Percentiles rank a stretch among this genome's conserved stretches.
These are phyloP conservation scores for Chalara sp. DNA, from an alignment of 2,329 filamentous ascomycete species.

Conservation along the genomic window DNA sequence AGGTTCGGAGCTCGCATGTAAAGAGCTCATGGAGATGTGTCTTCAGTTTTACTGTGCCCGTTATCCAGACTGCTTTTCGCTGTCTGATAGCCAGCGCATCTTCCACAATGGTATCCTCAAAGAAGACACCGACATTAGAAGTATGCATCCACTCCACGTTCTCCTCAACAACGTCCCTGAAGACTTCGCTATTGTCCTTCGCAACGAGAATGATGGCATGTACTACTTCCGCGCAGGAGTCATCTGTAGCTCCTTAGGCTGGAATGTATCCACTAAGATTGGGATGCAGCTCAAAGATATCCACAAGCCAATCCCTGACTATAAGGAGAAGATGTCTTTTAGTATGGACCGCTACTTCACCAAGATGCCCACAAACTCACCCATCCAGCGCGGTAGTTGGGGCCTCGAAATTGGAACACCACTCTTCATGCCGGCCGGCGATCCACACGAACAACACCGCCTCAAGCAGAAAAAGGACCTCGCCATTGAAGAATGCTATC, in stretches of 20 bases:
- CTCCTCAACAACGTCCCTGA: slow-evolving; percentile 75
- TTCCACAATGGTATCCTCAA: slow-evolving; percentile 65
- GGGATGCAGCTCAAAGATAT: slow-evolving; percentile 64
- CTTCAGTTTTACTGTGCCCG: slow-evolving; percentile 72
- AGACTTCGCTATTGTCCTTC: slow-evolving; percentile 72
- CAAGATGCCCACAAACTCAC: slow-evolving; percentile 65
- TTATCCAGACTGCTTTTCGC: slow-evolving; percentile 68
- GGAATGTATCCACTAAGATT: slow-evolving; percentile 71
- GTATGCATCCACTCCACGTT: slow-evolving; percentile 59
- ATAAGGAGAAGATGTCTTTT: slow-evolving; percentile 80
- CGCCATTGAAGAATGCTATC: slow-evolving; percentile 49
- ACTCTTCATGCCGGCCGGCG: slow-evolving; percentile 65
- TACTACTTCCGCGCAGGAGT: slow-evolving; percentile 72
- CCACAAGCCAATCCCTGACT: slow-evolving; percentile 70
- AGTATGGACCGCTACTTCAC: slow-evolving; percentile 82
- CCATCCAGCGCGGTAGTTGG: slow-evolving; percentile 83
- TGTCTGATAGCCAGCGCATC: slow-evolving; percentile 45
- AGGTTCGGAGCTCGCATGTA: slow-evolving; percentile 71
- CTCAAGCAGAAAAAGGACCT: slow-evolving; percentile 50
- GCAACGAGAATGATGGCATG: slow-evolving; percentile 62
- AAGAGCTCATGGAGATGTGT: slow-evolving; percentile 82
- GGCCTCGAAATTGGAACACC: slow-evolving; percentile 70
- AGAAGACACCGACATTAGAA: slow-evolving; percentile 52
- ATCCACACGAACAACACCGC: slow-evolving; percentile 57
- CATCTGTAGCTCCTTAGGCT: slow-evolving; percentile 74